Base-by-base conservation (phyloP, 345 rosid species). In the Ceriops zippeliana region DNA sequence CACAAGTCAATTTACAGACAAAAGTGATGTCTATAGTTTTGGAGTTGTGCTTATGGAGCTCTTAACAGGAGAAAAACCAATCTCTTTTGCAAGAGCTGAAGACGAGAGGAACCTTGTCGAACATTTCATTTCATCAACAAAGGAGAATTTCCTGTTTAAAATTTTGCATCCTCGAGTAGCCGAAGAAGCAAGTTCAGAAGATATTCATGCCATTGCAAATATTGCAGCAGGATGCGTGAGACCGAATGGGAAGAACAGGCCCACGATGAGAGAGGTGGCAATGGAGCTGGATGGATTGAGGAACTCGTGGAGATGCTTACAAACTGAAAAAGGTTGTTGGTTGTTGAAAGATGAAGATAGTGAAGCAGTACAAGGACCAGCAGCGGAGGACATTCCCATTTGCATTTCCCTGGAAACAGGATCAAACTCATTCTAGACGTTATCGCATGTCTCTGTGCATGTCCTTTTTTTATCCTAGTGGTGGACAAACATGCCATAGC, bases 21-120 rank as follows among this genome's bases (percentile, higher is more conserved):
- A 62, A 46, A 62, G 66, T 24, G 52, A 62, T 37, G 66, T 62
- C 22, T 62, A 62, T 46, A 37, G 66, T 46, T 62, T 62, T 11
- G 66, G 49, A 19, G 66, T 62, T 15, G 66, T 62, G 21, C 66
- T 62, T n/a, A 20, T 62, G 7, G 66, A 62, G 47, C 66, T 62
- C 47, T 8, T 62, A 21, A 57, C 63, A 1, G 70, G 70, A 8
- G 51, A 67, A 21, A 67, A 57, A 24, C 62, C 62, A 9, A 46
- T 68, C 11, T 68, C 63, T 20, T 68, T 34, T 30, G 20, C 54
- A 1, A 68, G 56, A 68, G 72, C 26, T 17, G 64, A 58, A 17
- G 54, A 67, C 4, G 72, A 59, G 28, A 58, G 42, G 32, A 46
- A 60, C 35, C 64, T 68, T 26, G 57, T 28, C 2, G 64, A 58